Base-by-base conservation (phyloP, 441 rosid species). In the Bocquillonia castaneifolia region DNA sequence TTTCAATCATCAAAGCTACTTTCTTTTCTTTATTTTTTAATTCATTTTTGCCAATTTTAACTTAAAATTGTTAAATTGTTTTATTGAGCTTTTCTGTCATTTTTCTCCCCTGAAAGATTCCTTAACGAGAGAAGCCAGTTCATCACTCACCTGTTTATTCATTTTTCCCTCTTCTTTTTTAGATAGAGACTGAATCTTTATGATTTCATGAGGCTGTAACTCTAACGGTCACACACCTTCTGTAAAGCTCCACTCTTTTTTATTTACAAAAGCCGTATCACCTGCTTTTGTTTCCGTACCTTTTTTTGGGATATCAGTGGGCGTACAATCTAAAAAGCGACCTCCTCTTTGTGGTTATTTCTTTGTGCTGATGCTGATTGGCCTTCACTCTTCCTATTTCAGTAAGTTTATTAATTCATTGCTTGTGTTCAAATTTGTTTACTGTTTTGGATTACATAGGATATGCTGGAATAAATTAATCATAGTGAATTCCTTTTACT, bases 21-120 rank as follows among this genome's bases (percentile, higher is more conserved):
- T 53, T 54, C 40, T 39, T 54, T 25, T 10, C 47, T 65, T 18
- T 31, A 13, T 52, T 12, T 36, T 23, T 2, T 50, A 22, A 50
- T 51, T 15, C 37, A 65, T n/a, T n/a, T n/a, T n/a, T n/a, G n/a
- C n/a, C n/a, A n/a, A n/a, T n/a, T n/a, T n/a, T n/a, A n/a, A n/a
- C n/a, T n/a, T n/a, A n/a, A n/a, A n/a, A n/a, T n/a, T n/a, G n/a
- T n/a, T n/a, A n/a, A n/a, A n/a, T n/a, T n/a, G n/a, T n/a, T n/a
- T n/a, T n/a, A 17, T 23, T 14, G 36, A 23, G 44, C 14, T 51
- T 25, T 34, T 2, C 7, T 34, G 44, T 51, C 48, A 51, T 18
- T 52, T 17, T 29, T 36, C 23, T 54, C n/a, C 44, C 1, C 61
- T 47, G 10, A 18, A 66, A 52, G 51, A 53, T 66, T 66, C 69